phyloP scores from a whole-genome alignment of 169 alveolate species.

The Miamiensis avidus region DNA sequence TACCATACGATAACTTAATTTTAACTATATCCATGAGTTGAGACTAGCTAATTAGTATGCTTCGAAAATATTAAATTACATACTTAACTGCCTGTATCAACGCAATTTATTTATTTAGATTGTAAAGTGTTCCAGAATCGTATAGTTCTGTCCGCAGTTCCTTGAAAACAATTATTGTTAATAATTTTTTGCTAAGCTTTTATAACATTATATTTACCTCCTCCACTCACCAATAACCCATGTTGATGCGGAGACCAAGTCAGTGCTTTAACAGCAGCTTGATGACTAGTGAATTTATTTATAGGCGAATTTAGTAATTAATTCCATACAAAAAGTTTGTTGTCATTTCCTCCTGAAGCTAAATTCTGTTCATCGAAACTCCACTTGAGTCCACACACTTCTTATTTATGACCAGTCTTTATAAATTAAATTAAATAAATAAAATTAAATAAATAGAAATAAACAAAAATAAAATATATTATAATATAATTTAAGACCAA shows the following conservation, averaged over 20 bases:
- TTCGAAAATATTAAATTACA: slow-evolving; percentile 94
- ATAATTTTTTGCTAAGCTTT: not conserved
- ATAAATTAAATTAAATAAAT: slow-evolving; percentile 13
- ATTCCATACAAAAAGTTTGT: slow-evolving; percentile 90
- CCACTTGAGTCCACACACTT: slow-evolving; percentile 92
- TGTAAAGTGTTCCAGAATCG: slow-evolving; percentile 95
- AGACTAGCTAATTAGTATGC: slow-evolving; percentile 90
- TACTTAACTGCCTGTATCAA: slow-evolving; percentile 94
- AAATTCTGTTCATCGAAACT: slow-evolving; percentile 87
- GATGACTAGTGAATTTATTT: slow-evolving; percentile 79
- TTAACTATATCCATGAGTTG: slow-evolving; percentile 95
- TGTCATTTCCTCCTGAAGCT: slow-evolving; percentile 97
- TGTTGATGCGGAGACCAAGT: slow-evolving; percentile 97
- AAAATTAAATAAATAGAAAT: too few relatives aligned
- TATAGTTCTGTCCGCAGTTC: slow-evolving; percentile 96
- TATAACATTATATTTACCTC: slow-evolving; percentile 67
- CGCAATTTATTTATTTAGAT: slow-evolving; percentile 72
- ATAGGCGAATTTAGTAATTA: slow-evolving; percentile 46
- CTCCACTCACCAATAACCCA: slow-evolving; percentile 95
- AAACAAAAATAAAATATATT: too few relatives aligned
- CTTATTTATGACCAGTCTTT: slow-evolving; percentile 84
- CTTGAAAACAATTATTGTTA: not conserved
- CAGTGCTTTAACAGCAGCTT: slow-evolving; percentile 95
- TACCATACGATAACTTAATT: slow-evolving; percentile 94
- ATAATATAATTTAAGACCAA: too few relatives aligned